Percentiles rank a stretch among this genome's conserved stretches.
Evolutionary conservation across 2,329 filamentous ascomycete species (phyloP).

Genomic region (Aspergillus luchuensis): DNA sequence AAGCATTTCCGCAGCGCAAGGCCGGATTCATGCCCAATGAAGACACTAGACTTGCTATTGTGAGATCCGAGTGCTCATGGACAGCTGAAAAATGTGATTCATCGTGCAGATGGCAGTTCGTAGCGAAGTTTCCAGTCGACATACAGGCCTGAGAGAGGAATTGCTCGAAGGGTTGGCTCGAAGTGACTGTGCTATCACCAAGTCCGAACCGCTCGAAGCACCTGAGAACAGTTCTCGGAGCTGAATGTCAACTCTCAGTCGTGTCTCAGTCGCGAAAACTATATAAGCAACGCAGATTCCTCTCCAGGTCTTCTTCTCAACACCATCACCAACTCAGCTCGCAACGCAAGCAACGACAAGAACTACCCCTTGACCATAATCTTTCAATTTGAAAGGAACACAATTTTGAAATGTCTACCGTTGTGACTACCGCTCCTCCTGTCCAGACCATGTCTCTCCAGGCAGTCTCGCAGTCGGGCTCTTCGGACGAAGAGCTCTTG

Average conservation of each 20-base stretch:
- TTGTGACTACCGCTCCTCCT: constrained; percentile 1
- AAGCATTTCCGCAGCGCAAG: not conserved
- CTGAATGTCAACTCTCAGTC: not conserved
- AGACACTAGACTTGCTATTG: not conserved
- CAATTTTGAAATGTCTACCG: not conserved
- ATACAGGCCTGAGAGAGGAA: no score
- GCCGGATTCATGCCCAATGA: constrained; percentile 2
- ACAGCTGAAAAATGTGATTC: constrained; percentile 6
- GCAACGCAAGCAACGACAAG: not conserved
- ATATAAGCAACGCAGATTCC: not conserved
- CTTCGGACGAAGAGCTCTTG: constrained; percentile 6
- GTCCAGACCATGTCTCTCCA: constrained; percentile 1
- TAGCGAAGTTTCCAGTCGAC: not conserved
- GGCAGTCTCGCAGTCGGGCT: not conserved
- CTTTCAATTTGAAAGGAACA: not conserved
- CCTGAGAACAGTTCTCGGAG: not conserved
- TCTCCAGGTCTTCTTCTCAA: not conserved
- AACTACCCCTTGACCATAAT: not conserved
- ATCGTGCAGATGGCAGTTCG: not conserved
- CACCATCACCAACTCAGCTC: not conserved
- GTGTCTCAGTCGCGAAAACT: not conserved
- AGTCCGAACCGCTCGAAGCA: not conserved
- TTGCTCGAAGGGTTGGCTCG: not conserved
- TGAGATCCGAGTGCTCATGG: not conserved
- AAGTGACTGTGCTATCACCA: not conserved